phyloP scores from a whole-genome alignment of 352 stramenopile genomes.

The Phytophthora podocarpi region DNA sequence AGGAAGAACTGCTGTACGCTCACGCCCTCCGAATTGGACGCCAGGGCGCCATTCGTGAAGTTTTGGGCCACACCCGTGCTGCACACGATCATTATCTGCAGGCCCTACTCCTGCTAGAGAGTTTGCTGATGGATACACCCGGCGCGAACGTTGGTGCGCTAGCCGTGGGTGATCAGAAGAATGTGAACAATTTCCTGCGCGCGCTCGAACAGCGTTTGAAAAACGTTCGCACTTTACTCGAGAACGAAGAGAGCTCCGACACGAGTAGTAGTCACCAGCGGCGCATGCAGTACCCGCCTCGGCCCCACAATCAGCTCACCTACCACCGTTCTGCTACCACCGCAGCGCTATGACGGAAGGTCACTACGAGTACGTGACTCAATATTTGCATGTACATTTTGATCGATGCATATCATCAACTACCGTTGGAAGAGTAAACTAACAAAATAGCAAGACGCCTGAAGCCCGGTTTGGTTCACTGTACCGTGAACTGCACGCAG shows the following conservation, averaged over 20 bases:
- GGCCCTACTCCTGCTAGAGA: conserved; percentile 65
- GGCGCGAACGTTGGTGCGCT: conserved; percentile 15
- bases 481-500: too few relatives aligned
- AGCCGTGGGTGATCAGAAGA: conserved; percentile 59
- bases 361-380: conserved; percentile 20
- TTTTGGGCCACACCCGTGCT: conserved; percentile 58
- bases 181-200: conserved; percentile 50
- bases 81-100: conserved; percentile 70
- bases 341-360: conserved; percentile 23
- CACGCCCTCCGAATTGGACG: conserved; percentile 68
- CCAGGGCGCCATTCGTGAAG: conserved; percentile 71
- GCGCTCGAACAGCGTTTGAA: conserved; percentile 59
- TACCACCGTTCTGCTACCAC: conserved; percentile 24
- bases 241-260: conserved; percentile 22
- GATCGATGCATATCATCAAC: conserved; percentile 29
- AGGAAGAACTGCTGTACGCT: conserved; percentile 67
- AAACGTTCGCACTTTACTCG: conserved; percentile 45
- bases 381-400: conserved; percentile 38
- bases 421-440: conserved; percentile 31
- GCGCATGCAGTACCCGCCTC: conserved; percentile 21
- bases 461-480: conserved; percentile 1
- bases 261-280: conserved; percentile 8
- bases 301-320: conserved; percentile 7
- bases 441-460: conserved; percentile 31
- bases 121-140: conserved; percentile 54